phyloP scores from a whole-genome alignment of 2,329 filamentous ascomycete species.

The Curvularia lunata region DNA sequence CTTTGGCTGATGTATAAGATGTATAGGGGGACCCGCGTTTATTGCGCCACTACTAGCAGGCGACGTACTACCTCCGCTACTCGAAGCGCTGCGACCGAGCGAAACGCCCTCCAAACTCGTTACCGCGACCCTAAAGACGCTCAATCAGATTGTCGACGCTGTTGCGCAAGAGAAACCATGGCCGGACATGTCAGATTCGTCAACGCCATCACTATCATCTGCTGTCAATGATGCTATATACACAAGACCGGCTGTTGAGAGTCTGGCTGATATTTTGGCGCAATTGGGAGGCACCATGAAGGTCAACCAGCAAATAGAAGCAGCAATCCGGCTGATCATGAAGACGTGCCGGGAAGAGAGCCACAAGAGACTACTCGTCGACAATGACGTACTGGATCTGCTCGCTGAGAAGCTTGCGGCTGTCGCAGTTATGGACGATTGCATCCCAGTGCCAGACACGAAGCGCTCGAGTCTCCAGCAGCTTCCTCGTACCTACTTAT shows the following conservation, averaged over 20 bases:
- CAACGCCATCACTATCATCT: conserved; percentile 62
- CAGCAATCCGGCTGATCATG: conserved; percentile 65
- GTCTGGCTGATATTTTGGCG: conserved; percentile 69
- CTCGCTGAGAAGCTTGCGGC: conserved; percentile 72
- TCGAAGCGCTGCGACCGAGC: conserved; percentile 71
- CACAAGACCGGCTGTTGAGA: conserved; percentile 64
- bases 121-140: conserved; percentile 73
- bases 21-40: conserved; percentile 77
- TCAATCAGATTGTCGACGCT: conserved; percentile 74
- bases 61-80: conserved; percentile 70
- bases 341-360: conserved; percentile 71
- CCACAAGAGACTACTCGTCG: conserved; percentile 74
- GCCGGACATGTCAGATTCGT: conserved; percentile 56
- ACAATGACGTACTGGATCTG: conserved; percentile 76
- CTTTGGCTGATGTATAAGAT: conserved; percentile 25
- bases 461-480: conserved; percentile 28
- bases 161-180: conserved; percentile 62
- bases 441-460: conserved; percentile 24
- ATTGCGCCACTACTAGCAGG: conserved; percentile 75
- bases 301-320: conserved; percentile 66
- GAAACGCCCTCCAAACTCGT: conserved; percentile 71
- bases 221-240: conserved; percentile 62
- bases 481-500: conserved; percentile 62
- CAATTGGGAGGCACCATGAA: conserved; percentile 61
- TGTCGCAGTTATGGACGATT: conserved; percentile 39